phyloP scores from a whole-genome alignment of 257 asterid genomes.

The Rehmannia glutinosa region DNA sequence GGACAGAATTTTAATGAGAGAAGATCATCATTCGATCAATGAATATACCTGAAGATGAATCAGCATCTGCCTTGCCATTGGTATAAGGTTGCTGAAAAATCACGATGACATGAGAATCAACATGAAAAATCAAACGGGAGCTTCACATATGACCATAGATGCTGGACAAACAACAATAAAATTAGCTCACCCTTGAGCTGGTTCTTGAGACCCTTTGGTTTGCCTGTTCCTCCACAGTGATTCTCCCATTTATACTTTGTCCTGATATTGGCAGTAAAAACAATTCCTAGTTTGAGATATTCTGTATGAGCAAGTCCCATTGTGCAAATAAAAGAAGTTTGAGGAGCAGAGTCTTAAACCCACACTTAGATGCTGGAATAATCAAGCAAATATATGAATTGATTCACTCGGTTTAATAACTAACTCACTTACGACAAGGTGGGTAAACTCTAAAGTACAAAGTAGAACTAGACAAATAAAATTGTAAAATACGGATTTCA shows the following conservation, averaged over 20 bases:
- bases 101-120: constrained; percentile 14
- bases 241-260: constrained; percentile 43
- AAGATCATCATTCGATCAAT: constrained; percentile 13
- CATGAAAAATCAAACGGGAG: not conserved
- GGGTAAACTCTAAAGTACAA: no score
- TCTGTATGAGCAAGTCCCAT: not conserved
- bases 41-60: constrained; percentile 55
- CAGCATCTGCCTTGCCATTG: constrained; percentile 65
- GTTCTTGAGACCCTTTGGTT: constrained; percentile 33
- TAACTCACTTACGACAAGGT: no score
- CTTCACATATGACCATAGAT: not conserved
- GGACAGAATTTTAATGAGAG: not conserved
- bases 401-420: not conserved
- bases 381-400: not conserved
- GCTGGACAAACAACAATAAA: not conserved
- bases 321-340: not conserved
- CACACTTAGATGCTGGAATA: not conserved
- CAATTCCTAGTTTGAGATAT: constrained; percentile 14
- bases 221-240: constrained; percentile 37
- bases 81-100: constrained; percentile 65
- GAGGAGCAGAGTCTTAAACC: not conserved
- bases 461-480: not conserved
- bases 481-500: not conserved
- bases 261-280: constrained; percentile 42
- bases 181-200: constrained; percentile 61